Evolutionary conservation across 2,329 filamentous ascomycete genomes (phyloP).

Genomic region (Hypocreales sp.): DNA sequence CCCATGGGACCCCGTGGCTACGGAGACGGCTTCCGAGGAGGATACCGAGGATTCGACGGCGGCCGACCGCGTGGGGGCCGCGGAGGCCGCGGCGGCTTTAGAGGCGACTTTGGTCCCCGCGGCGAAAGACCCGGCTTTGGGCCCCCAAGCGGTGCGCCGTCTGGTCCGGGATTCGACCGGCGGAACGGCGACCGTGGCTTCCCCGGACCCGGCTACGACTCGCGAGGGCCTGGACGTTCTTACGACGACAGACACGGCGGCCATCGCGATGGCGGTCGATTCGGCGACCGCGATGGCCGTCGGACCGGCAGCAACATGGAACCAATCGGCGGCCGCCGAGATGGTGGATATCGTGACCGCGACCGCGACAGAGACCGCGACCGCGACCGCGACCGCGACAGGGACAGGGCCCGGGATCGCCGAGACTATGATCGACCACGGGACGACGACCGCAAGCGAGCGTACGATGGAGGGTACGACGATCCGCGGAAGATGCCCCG

Average conservation of each 20-base stretch:
- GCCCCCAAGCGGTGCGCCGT: constrained; percentile 42
- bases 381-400: constrained; percentile 15
- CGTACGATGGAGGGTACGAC: constrained; percentile 69
- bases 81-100: constrained; percentile 40
- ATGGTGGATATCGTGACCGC: constrained; percentile 36
- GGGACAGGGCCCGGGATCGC: constrained; percentile 11
- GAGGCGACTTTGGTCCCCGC: constrained; percentile 23
- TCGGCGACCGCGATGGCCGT: constrained; percentile 19
- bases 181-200: constrained; percentile 23
- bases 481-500: constrained; percentile 55
- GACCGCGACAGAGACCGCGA: constrained; percentile 38
- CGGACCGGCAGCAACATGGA: constrained; percentile 69
- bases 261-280: constrained; percentile 31
- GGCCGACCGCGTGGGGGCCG: constrained; percentile 27
- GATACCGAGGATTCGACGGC: constrained; percentile 20
- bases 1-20: constrained; percentile 48
- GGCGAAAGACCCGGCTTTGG: constrained; percentile 31
- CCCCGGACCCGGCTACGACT: constrained; percentile 38
- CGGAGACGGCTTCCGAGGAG: constrained; percentile 41
- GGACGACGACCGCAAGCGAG: constrained; percentile 47
- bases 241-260: constrained; percentile 42
- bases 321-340: constrained; percentile 57
- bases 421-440: constrained; percentile 35
- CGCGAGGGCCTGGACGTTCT: constrained; percentile 37
- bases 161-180: constrained; percentile 38